Base-by-base conservation (phyloP, 768 basidiomycete genomes). In the Hortiboletus campestris region DNA sequence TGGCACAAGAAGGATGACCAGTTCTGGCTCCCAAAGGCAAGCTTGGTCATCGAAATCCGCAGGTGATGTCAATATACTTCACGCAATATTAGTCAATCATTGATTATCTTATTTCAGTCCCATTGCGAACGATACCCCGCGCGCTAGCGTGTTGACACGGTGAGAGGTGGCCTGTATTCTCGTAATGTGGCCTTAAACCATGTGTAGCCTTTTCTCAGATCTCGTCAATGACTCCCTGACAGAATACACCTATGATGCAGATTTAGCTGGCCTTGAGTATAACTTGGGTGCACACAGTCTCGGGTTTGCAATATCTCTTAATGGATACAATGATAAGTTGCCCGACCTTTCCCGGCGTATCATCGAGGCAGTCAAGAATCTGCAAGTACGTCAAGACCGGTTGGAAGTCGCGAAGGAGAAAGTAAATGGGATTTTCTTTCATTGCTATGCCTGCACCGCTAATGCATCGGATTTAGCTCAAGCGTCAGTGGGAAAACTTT, bases 1-100 rank as follows among this genome's bases (percentile, higher is more conserved):
- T 99, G 96, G 95, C 84, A 94, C 74, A 99, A 99, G 78, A 94
- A 94, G 68, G 97, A 99, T 68, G 96, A 99, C 70, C 82, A 79
- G 57, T 99, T 97, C 76, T 96, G 93, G 89, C 84, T 96, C 11
- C 97, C 97, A 0, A 92, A 91, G 66, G 93, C 94, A 2, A 80
- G 84, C 58, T 80, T 88, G 20, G 74, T 87, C 53, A 78, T 98
- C 51, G 84, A 90, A 61, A 75, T 95, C 43, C 81, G 88, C 63
- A 91, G 84, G 91, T 89, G 67, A 20, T 73, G 38, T 36, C 38
- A 32, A 36, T 41, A 40, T 28, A 29, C 40, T 42, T 36, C 22
- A 40, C 46, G 25, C 17, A 43, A 25, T 55, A 16, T 14, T 13
- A 28, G 19, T 38, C 31, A 29, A 47, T 4, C 16, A 35, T 6